phyloP scores from a whole-genome alignment of 2,329 filamentous ascomycete species.

The Clarireedia hainanense region DNA sequence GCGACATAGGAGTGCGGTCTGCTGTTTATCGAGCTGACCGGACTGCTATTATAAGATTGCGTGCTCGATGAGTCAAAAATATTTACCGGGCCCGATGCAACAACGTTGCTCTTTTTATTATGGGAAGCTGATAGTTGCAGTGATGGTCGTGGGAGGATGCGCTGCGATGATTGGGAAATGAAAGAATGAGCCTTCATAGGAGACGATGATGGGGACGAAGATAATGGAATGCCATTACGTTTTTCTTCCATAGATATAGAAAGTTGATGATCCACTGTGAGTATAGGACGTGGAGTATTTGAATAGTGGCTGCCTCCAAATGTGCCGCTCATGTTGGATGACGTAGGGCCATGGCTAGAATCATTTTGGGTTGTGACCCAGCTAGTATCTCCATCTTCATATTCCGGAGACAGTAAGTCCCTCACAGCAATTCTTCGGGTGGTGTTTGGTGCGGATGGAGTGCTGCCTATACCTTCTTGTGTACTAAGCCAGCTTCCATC shows the following conservation, averaged over 20 bases:
- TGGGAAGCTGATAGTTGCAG: not conserved
- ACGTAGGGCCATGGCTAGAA: not conserved
- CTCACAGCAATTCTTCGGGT: not conserved
- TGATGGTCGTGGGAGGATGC: not conserved
- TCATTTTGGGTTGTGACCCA: constrained; percentile 8
- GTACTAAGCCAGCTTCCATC: constrained; percentile 8
- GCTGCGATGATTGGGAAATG: not conserved
- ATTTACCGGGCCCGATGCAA: not conserved
- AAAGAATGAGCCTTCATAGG: not conserved
- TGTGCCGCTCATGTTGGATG: not conserved
- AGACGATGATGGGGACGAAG: not conserved
- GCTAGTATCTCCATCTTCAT: constrained; percentile 1
- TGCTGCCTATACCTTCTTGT: constrained; percentile 2
- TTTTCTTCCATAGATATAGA: too few species aligned
- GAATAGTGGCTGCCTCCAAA: too few species aligned
- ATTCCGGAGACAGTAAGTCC: not conserved
- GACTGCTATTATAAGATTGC: not conserved
- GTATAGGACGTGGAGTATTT: too few species aligned
- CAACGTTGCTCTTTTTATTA: not conserved
- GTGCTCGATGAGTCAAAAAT: not conserved
- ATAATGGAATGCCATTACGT: not conserved
- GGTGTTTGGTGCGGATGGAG: not conserved
- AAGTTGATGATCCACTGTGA: too few species aligned
- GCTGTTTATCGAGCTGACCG: not conserved
- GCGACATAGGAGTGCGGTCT: not conserved